These are phyloP conservation scores for Talaromyces liani DNA, from an alignment of 495 filamentous ascomycete species.

Conservation along the genomic window DNA sequence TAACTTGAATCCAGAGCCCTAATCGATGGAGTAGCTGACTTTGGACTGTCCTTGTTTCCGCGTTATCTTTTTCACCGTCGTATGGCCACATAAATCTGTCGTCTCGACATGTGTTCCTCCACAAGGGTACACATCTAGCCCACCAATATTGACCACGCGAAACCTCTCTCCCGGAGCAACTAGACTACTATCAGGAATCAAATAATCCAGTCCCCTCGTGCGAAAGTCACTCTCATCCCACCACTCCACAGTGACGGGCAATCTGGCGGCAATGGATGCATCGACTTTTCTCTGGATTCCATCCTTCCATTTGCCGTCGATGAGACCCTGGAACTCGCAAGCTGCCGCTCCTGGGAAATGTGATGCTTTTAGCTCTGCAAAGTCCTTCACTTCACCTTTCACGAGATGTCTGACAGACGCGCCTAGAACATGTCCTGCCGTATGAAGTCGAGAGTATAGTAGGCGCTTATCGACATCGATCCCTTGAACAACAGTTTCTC, in stretches of 20 bases:
- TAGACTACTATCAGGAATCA: conserved; percentile 40
- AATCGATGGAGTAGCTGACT: conserved; percentile 43
- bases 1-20: background rate
- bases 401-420: conserved; percentile 46
- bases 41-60: conserved; percentile 48
- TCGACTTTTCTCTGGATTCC: conserved; percentile 47
- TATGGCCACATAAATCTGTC: conserved; percentile 43
- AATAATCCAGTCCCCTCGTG: conserved; percentile 26
- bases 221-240: conserved; percentile 49
- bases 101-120: conserved; percentile 57
- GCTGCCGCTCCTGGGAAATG: conserved; percentile 54
- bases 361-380: conserved; percentile 55
- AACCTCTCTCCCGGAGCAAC: conserved; percentile 42
- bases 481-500: conserved; percentile 35
- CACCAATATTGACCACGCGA: conserved; percentile 48
- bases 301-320: conserved; percentile 51
- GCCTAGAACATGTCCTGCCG: conserved; percentile 57
- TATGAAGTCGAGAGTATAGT: conserved; percentile 55
- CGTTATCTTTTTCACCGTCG: conserved; percentile 52
- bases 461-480: conserved; percentile 47
- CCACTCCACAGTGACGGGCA: conserved; percentile 52
- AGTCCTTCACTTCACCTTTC: conserved; percentile 37
- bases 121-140: conserved; percentile 54
- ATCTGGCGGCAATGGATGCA: conserved; percentile 38
- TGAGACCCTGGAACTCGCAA: conserved; percentile 52